phyloP scores from a whole-genome alignment of 208 protist genomes.

The Crithidia mellificae region DNA sequence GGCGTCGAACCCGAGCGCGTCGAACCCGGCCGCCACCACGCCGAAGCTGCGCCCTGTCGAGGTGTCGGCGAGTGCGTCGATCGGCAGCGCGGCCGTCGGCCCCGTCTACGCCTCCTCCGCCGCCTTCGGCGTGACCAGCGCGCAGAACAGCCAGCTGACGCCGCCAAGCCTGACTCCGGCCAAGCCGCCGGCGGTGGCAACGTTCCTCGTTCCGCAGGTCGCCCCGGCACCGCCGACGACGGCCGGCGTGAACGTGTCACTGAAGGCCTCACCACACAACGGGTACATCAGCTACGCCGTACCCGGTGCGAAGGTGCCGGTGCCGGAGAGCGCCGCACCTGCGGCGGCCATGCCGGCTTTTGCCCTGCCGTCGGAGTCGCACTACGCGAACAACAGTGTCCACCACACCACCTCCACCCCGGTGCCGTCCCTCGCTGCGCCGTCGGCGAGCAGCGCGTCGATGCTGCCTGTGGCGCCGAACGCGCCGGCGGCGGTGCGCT shows the following conservation, averaged over 20 bases:
- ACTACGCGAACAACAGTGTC: conserved; percentile 35
- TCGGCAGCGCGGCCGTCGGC: conserved; percentile 5
- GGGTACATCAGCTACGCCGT: conserved; percentile 40
- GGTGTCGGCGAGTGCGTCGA: conserved; percentile 8
- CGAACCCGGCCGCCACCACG: conserved; percentile 27
- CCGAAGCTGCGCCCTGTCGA: conserved; percentile 24
- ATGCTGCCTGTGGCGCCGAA: conserved; percentile 24
- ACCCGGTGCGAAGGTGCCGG: conserved; percentile 10
- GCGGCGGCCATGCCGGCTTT: neutral
- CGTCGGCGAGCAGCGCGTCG: conserved; percentile 4
- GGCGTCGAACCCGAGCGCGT: conserved; percentile 25
- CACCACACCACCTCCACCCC: conserved; percentile 9
- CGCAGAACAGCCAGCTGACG: conserved; percentile 26
- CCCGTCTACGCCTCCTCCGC: conserved; percentile 8
- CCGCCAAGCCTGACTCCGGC: conserved; percentile 32
- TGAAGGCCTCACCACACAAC: conserved; percentile 20
- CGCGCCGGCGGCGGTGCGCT: conserved; percentile 6
- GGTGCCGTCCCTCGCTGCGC: neutral
- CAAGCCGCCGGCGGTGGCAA: conserved; percentile 12
- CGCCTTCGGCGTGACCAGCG: conserved; percentile 10
- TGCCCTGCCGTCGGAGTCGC: conserved; percentile 1
- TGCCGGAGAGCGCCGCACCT: conserved; percentile 4
- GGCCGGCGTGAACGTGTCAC: conserved; percentile 20
- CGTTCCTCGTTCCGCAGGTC: conserved; percentile 21
- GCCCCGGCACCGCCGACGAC: conserved; percentile 32